Base-by-base conservation (phyloP, 2,329 filamentous ascomycete species). In the Fusarium sterilihyphosum region DNA sequence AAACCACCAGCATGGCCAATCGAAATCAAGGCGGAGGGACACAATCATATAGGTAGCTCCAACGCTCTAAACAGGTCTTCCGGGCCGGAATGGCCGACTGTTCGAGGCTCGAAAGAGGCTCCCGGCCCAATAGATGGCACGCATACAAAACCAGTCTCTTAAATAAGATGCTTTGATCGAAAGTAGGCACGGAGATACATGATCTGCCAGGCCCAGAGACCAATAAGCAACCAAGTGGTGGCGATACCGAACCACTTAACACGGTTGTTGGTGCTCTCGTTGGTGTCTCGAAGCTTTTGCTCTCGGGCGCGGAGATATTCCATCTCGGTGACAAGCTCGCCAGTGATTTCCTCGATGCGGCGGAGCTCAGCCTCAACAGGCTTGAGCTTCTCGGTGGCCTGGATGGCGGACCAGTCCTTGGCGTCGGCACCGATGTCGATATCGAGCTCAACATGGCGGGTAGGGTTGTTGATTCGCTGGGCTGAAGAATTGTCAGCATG, bases 211-310 rank as follows among this genome's bases (percentile, higher is more conserved):
- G 87, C 95, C 83, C 96, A 97, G 78, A 99, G 87, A 40, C 90
- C 94, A 76, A 98, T 88, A 78, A 99, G 86, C 88, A 98, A 92
- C 72, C 94, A 93, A 86, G 98, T 98, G 35, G 96, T 98, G 75
- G 92, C 91, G 82, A 98, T 92, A 56, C 96, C 96, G 85, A 99
- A 99, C 95, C 94, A 98, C 88, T 98, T 99, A 80, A 99, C 96
- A 68, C 96, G 91, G 85, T 93, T 96, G 86, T 99, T 99, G 76
- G 96, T 99, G 88, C 96, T 98, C 92, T 99, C 96, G 85, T 99
- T 99, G 78, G 96, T 99, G 86, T 99, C 96, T 83, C 96, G 90
- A 79, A 99, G 89, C 88, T 94, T 97, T 90, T 98, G 95, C 88
- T 99, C 96, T 79, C 96, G 91, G 44, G 84, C 80, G 76, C 96